Evolutionary conservation across 75 land plant genomes (phyloP), one percentile per base, ranked within the genome.

Genomic region (Adiantum capillusveneris): DNA sequence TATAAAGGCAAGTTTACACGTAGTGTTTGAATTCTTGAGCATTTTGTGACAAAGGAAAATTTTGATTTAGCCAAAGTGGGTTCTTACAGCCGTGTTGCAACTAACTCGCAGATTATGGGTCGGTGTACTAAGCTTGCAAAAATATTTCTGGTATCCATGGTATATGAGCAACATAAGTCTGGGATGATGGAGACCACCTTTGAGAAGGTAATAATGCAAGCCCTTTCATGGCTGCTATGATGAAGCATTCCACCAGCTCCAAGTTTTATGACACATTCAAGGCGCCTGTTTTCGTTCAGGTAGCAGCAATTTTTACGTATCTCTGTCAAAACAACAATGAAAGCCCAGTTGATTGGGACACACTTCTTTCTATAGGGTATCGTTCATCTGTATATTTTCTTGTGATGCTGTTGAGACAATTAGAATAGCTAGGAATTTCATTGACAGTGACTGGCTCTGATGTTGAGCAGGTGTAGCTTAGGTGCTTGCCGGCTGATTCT

Each of bases 121-220:
- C 79, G 66, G 24, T 77, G 72, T 73, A 72, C 90, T 22, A 86
- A 70, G 64, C 53, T 79, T 63, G 74, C 96, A 37, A 94, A 94
- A 66, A 86, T 90, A 57, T 73, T 94, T 54, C 73, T 94, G 65
- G 82, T 81, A 21, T 92, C 96, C 25, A 86, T 94, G 96, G 98
- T 86, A 21, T 67, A 79, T 71, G 98, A 94, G 44, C 83, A 81
- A 11, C 69, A 84, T 51, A 84, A 77, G 51, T 84, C 85, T 62
- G 87, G 88, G 50, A 73, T 89, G 90, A 78, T 64, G 26, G 96
- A 94, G 59, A 80, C 83, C 1, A 81, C 87, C 27, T 94, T 94
- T 74, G 98, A 84, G 68, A 85, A 86, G 91, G 98, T 93, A 19
- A 57, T 9, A 37, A n/a, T 34, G n/a, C n/a, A n/a, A 34, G 37